These are phyloP conservation scores for Moricandia arvensis DNA, from an alignment of 345 rosid genomes.

Conservation along the genomic window DNA sequence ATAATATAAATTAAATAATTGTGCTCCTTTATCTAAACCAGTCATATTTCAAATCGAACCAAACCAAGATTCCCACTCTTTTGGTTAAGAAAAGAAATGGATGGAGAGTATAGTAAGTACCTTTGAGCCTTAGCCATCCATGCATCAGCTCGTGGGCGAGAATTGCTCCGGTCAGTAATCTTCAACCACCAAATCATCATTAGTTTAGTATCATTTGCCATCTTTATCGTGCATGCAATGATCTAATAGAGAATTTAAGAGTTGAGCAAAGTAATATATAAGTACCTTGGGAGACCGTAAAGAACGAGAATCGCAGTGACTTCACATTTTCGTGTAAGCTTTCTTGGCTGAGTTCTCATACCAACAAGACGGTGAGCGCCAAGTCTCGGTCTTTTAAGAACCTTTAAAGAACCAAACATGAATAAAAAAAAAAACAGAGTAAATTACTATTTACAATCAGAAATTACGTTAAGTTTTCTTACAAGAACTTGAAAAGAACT, in stretches of 20 bases:
- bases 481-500: conserved; percentile 18
- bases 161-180: conserved; percentile 92
- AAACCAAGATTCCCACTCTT: neutral
- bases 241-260: neutral
- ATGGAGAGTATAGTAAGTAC: conserved; percentile 33
- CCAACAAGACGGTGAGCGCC: conserved; percentile 68
- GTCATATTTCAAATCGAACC: neutral
- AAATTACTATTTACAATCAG: neutral
- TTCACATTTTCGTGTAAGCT: conserved; percentile 79
- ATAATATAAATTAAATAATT: neutral
- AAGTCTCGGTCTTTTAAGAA: conserved; percentile 57
- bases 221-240: neutral
- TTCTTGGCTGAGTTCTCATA: conserved; percentile 76
- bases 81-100: neutral
- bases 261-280: neutral
- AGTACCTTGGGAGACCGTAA: conserved; percentile 90
- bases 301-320: conserved; percentile 96
- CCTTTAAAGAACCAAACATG: conserved; percentile 37
- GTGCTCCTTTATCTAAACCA: neutral
- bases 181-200: conserved; percentile 37
- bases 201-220: neutral
- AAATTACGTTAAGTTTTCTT: neutral
- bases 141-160: conserved; percentile 96
- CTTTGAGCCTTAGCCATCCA: conserved; percentile 91
- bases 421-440: neutral